Percentiles rank a stretch among this genome's conserved stretches.
Conservation (phyloP, 2,329 filamentous ascomycete genomes). For the Chaetoscypha palmicola region DNA sequence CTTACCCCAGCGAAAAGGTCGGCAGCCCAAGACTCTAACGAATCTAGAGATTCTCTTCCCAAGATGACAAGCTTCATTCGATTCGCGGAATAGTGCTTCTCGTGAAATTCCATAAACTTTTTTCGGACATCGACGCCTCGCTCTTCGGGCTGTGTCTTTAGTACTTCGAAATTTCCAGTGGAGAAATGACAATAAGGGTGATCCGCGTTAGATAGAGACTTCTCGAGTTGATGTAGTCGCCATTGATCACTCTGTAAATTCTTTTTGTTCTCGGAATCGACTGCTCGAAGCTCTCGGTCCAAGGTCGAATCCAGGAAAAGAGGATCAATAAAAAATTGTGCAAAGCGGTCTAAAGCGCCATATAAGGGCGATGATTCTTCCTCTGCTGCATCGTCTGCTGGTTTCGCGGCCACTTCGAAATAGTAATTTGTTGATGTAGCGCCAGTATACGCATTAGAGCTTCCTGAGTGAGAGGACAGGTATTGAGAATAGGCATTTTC, state of each 20-base stretch:
- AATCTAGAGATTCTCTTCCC: slow-evolving; percentile 59
- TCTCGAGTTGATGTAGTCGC: slow-evolving; percentile 64
- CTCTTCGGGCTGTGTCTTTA: slow-evolving; percentile 61
- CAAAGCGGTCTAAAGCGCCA: slow-evolving; percentile 66
- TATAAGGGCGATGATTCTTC: slow-evolving; percentile 58
- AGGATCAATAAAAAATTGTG: slow-evolving; percentile 68
- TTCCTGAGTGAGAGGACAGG: slow-evolving; percentile 79
- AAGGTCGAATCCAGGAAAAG: slow-evolving; percentile 64
- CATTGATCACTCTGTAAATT: slow-evolving; percentile 68
- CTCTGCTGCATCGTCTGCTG: slow-evolving; percentile 57
- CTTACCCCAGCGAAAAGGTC: slow-evolving; percentile 61
- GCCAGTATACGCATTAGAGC: slow-evolving; percentile 92
- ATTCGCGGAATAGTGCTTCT: slow-evolving; percentile 67
- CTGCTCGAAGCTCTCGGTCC: slow-evolving; percentile 63
- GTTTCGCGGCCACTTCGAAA: slow-evolving; percentile 85
- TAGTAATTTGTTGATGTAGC: slow-evolving; percentile 95
- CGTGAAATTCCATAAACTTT: slow-evolving; percentile 67
- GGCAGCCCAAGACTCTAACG: slow-evolving; percentile 59
- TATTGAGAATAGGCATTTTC: slow-evolving; percentile 97
- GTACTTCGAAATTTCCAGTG: slow-evolving; percentile 62
- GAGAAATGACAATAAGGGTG: slow-evolving; percentile 71
- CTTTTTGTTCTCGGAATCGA: slow-evolving; percentile 76
- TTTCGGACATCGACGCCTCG: slow-evolving; percentile 62
- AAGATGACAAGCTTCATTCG: slow-evolving; percentile 67
- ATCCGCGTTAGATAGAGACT: slow-evolving; percentile 59